Evolutionary conservation across 2,329 filamentous ascomycete genomes (phyloP), one percentile per base, ranked within the genome.

Genomic region (Lachnellula willkommii): DNA sequence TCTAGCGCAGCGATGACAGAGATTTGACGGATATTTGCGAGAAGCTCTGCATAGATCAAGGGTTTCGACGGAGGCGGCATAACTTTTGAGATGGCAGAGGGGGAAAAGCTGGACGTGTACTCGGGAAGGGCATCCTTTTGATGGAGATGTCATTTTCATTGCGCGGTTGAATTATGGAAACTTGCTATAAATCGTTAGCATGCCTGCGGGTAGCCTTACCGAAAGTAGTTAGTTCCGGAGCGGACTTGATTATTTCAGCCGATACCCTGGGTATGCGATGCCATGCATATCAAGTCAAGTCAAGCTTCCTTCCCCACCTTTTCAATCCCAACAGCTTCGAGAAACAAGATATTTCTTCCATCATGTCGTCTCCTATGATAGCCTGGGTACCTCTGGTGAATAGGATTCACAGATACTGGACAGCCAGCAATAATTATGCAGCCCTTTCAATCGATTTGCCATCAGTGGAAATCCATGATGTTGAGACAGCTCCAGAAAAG

Each of bases 401-500:
- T 50, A 66, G 71, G 43, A 55, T 76, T 22, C 65, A 75, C 54
- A 63, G 63, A 59, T 70, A 66, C 52, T 48, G 68, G 11, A 68
- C 66, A 36, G 67, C 59, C 36, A 63, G 63, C 55, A 68, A 58
- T 26, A 26, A 32, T 58, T 60, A 63, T 53, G 56, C 63, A 5
- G 46, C 70, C 15, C 68, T 69, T 53, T 70, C 74, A 48, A 80
- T 85, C 64, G 67, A 77, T 52, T 69, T 96, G 6, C 78, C 87
- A 8, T 77, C 88, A 0, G 85, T 93, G 54, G 77, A 88, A 61
- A 78, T 90, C 55, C 84, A 95, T 72, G 82, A 88, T 70, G 81
- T 96, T 65, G 93, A 97, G 74, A 87, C 86, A 5, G 79, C 84
- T 48, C 80, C 85, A 8, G 90, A 95, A 68, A 93, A 90, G 71